phyloP scores from a whole-genome alignment of 768 basidiomycete species.

The Phlebiopsis flavidoalba region DNA sequence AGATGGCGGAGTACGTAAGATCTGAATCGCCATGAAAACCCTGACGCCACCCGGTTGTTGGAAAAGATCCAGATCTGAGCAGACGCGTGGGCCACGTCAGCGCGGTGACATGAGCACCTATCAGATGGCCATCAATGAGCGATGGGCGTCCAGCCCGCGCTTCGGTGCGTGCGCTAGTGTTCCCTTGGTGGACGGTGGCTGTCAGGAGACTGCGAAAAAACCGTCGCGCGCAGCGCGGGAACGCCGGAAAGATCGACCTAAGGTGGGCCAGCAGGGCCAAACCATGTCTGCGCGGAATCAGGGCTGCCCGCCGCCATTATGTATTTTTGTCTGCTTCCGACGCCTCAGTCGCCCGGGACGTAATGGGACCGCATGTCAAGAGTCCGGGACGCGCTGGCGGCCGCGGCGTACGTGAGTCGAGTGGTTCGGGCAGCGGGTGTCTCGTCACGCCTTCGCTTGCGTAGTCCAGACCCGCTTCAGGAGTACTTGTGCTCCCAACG shows the following conservation, averaged over 20 bases:
- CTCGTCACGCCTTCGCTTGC: not conserved
- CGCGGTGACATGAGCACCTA: not conserved
- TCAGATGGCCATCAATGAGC: not conserved
- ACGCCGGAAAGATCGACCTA: not conserved
- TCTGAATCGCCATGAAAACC: conserved; percentile 1
- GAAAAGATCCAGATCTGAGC: conserved; percentile 4
- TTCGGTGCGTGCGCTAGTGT: not conserved
- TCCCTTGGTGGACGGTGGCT: not conserved
- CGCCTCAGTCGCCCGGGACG: not conserved
- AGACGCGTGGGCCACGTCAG: not conserved
- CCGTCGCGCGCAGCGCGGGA: not conserved
- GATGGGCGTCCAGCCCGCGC: not conserved
- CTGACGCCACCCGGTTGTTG: conserved; percentile 4
- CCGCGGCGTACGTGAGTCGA: not conserved
- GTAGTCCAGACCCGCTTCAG: not conserved
- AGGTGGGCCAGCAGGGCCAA: not conserved
- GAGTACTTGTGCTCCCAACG: not conserved
- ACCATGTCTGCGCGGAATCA: not conserved
- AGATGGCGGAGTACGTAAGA: not conserved
- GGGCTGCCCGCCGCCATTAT: not conserved
- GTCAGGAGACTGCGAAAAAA: not conserved
- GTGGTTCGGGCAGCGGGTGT: not conserved
- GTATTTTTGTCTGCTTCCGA: not conserved
- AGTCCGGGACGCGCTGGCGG: no score
- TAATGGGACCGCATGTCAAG: not conserved